Percentiles rank a stretch among this genome's conserved stretches.
Conservation (phyloP, 129 eudicot genomes). For the Flaveria sonorensis region DNA sequence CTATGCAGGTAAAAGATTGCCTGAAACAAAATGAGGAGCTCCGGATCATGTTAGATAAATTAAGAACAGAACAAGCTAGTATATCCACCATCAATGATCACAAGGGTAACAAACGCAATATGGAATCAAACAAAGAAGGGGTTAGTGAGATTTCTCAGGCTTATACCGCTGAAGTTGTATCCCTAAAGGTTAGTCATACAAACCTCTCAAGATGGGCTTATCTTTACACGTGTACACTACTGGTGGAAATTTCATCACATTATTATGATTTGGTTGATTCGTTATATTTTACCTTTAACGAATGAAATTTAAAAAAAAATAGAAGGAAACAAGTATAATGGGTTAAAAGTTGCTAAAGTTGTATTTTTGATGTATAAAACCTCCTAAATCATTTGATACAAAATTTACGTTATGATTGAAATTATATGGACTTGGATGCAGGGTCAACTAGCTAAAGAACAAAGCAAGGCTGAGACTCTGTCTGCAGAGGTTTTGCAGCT, state of each 20-base stretch:
- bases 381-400: not conserved
- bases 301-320: not conserved
- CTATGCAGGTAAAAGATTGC: conserved; percentile 77
- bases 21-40: conserved; percentile 86
- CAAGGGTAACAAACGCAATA: conserved; percentile 20
- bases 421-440: conserved; percentile 20
- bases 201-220: conserved; percentile 3
- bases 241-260: not conserved
- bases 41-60: conserved; percentile 64
- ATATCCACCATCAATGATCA: conserved; percentile 33
- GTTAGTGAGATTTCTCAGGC: conserved; percentile 37
- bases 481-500: conserved; percentile 95
- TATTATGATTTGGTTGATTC: conserved; percentile 1
- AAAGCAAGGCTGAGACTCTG: conserved; percentile 83
- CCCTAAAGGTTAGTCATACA: conserved; percentile 67
- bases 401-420: not conserved
- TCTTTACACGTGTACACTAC: not conserved
- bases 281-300: not conserved
- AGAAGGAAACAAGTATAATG: not conserved
- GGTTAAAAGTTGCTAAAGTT: not conserved
- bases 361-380: not conserved
- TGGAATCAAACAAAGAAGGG: conserved; percentile 39
- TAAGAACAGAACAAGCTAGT: conserved; percentile 67
- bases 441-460: conserved; percentile 83
- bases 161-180: conserved; percentile 50